phyloP scores from a whole-genome alignment of 306 rosid genomes.

The Prunus davidiana region DNA sequence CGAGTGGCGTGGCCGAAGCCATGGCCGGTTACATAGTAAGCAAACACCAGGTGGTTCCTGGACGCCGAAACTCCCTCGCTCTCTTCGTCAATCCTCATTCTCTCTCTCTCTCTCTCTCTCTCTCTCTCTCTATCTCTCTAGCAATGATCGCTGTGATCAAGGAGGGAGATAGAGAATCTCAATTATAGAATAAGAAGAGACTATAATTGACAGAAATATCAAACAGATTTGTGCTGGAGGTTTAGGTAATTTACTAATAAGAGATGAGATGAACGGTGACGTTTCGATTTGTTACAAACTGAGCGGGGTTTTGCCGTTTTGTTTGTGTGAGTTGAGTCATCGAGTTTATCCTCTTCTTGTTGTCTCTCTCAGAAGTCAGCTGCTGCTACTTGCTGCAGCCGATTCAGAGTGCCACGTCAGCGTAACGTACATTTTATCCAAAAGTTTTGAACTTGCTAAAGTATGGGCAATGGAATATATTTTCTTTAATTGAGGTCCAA shows the following conservation, averaged over 20 bases:
- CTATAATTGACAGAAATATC: background rate
- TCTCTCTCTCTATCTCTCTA: too few relatives aligned
- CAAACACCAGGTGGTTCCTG: slow-evolving; percentile 72
- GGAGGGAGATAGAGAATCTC: background rate
- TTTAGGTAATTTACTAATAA: background rate
- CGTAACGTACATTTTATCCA: too few relatives aligned
- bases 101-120: background rate
- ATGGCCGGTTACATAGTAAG: slow-evolving; percentile 90
- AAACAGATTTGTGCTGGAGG: background rate
- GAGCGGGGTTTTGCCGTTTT: background rate
- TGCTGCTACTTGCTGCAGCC: background rate
- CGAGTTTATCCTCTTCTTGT: background rate
- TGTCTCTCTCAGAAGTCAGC: background rate
- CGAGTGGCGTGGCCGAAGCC: slow-evolving; percentile 99
- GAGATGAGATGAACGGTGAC: background rate
- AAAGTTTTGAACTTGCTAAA: too few relatives aligned
- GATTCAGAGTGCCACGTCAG: background rate
- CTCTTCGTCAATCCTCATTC: slow-evolving; percentile 72
- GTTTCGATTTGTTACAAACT: background rate
- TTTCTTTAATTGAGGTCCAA: background rate
- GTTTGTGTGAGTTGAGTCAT: background rate
- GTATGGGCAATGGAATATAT: too few relatives aligned
- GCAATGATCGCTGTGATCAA: background rate
- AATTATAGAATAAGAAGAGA: too few relatives aligned
- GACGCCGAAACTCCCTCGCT: slow-evolving; percentile 74